Evolutionary conservation across 345 rosid genomes (phyloP), one percentile per base, ranked within the genome.

Genomic region (Eucalyptus brandiana): DNA sequence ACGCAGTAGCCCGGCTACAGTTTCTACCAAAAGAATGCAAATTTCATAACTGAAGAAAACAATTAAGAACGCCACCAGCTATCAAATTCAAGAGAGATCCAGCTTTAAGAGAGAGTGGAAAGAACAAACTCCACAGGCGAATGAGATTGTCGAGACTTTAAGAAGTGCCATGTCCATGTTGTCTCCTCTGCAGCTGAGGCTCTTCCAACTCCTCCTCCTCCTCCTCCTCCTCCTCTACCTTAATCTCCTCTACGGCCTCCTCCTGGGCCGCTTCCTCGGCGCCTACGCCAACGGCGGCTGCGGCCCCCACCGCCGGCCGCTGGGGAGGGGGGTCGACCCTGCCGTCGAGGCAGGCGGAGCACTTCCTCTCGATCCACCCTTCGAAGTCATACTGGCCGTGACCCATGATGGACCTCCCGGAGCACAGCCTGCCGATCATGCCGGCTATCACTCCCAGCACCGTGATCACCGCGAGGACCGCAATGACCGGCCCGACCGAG

Each of bases 321-420:
- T 62, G 21, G 18, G 91, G 94, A 32, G 89, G 93, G 17, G 94
- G 93, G 76, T 81, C 94, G 49, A 93, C 88, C 30, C 80, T 65
- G 44, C 98, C 95, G 48, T 95, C 96, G 54, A 96, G 80, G 89
- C 96, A 96, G 88, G 97, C 91, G 86, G 98, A 92, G 90, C 95
- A 96, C 91, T 95, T 95, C 62, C 91, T 94, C 91, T 94, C 95
- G 12, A 93, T 93, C 98, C 98, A 96, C 23, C 95, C 94, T 89
- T 96, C 97, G 40, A 95, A 87, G 89, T 96, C 95, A 83, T 93
- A 96, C 65, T 92, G 93, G 48, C 95, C 94, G 65, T 88, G 88
- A 44, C 96, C 97, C 94, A 93, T 86, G 87, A 94, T 81, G 86
- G 93, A 90, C 65, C 93, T 93, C 76, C 98, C 97, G 37, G 96